Conservation (phyloP, 495 filamentous ascomycete genomes). For the Bacidia gigantensis region DNA sequence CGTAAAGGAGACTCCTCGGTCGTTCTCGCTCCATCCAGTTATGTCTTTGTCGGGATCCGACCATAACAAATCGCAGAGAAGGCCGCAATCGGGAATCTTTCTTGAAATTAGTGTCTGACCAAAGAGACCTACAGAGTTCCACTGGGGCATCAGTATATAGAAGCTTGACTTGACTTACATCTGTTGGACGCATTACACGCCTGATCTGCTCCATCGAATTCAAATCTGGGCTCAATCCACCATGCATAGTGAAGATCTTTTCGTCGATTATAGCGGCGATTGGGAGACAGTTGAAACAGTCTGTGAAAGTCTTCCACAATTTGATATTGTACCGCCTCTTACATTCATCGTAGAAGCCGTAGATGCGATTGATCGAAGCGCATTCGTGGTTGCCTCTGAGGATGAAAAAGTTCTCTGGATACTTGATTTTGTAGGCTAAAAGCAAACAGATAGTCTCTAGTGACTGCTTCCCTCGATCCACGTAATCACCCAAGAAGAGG, state of each 20-base stretch:
- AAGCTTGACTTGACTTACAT: constrained; percentile 61
- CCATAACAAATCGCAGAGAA: constrained; percentile 95
- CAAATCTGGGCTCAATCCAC: constrained; percentile 88
- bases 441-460: constrained; percentile 98
- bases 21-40: constrained; percentile 99
- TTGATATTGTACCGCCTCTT: constrained; percentile 99
- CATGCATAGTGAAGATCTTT: constrained; percentile 99
- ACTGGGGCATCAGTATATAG: constrained; percentile 6
- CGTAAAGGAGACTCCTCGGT: constrained; percentile 95
- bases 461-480: constrained; percentile 98
- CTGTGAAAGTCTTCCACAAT: constrained; percentile 99
- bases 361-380: constrained; percentile 99
- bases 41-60: constrained; percentile 99
- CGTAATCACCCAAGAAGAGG: constrained; percentile 97
- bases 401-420: constrained; percentile 99
- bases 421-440: constrained; percentile 99
- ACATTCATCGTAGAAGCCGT: constrained; percentile 99
- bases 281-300: constrained; percentile 98
- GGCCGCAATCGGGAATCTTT: constrained; percentile 95
- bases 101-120: constrained; percentile 26
- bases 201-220: constrained; percentile 99
- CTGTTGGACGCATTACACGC: constrained; percentile 95
- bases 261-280: constrained; percentile 99
- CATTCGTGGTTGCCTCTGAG: constrained; percentile 98
- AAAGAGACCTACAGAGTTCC: too few species aligned